Base-by-base conservation (phyloP, 495 filamentous ascomycete species). In the Penicillium antarcticum region DNA sequence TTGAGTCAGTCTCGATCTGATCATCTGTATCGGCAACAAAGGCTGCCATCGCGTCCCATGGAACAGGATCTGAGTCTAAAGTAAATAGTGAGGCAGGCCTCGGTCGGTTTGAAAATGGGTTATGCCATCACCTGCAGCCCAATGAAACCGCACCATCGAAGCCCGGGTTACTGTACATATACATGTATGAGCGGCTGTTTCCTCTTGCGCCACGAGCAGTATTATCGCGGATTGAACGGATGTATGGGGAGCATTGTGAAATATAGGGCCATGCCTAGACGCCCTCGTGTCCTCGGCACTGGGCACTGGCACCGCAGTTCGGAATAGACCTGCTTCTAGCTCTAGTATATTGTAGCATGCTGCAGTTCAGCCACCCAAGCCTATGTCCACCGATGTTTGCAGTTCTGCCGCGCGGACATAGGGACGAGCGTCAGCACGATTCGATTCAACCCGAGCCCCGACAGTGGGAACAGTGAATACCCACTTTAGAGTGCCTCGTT, bases 391-490 rank as follows among this genome's bases (percentile, higher is more conserved):
- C 26, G 26, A 48, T 23, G 34, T 8, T 23, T 48, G 18, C 37
- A 48, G 21, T 17, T 23, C 9, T 5, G 17, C 10, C 35, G 44
- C 19, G 45, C 26, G 17, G 29, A 35, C 45, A 21, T 32, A 40
- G 31, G 37, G 17, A 32, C 26, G 36, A 42, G 47, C 47, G 38
- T 14, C 29, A 40, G 47, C 37, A 41, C 37, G 18, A 49, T 49
- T 21, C 18, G 13, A 49, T 49, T 19, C 26, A 48, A 41, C 37
- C 45, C 23, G 14, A 21, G 23, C 24, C 23, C 23, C 21, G 45
- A 39, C 37, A 39, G 45, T 48, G 45, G 45, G 24, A 48, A 12
- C 36, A 8, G 26, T 18, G 17, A 10, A 40, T 33, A 39, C 21
- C 45, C 45, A 48, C 45, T 40, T 40, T 39, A 31, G 36, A 48